phyloP scores from a whole-genome alignment of 768 basidiomycete genomes.

The Suillus occidentalis region DNA sequence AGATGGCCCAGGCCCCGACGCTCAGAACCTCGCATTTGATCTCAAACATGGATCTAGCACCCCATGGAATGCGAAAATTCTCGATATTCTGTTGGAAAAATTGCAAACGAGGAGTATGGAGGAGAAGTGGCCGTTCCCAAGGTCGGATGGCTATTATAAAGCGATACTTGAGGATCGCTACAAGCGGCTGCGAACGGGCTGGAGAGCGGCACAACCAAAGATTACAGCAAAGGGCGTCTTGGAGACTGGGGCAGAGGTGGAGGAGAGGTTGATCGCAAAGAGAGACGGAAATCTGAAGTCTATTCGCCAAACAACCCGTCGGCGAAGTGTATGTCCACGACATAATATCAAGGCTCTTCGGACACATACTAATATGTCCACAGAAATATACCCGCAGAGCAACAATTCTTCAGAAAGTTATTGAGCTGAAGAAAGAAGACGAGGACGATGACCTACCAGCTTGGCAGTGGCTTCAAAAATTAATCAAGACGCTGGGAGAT shows the following conservation, averaged over 20 bases:
- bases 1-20: slow-evolving; percentile 11
- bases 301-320: slow-evolving; percentile 3
- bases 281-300: neutral
- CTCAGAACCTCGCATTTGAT: slow-evolving; percentile 7
- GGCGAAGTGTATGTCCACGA: slow-evolving; percentile 6
- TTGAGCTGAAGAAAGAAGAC: neutral
- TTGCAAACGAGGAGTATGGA: neutral
- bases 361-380: neutral
- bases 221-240: neutral
- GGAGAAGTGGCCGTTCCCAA: slow-evolving; percentile 8
- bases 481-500: neutral
- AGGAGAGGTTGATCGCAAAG: slow-evolving; percentile 1
- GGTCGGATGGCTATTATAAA: slow-evolving; percentile 5
- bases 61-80: slow-evolving; percentile 8
- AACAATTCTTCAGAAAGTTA: neutral
- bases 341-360: neutral
- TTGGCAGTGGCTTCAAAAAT: neutral
- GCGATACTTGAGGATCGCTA: slow-evolving; percentile 6
- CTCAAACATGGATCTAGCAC: neutral
- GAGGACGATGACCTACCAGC: neutral
- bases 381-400: neutral
- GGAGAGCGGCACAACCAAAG: slow-evolving; percentile 6
- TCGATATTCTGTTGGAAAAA: slow-evolving; percentile 2
- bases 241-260: slow-evolving; percentile 5
- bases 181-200: slow-evolving; percentile 9